Evolutionary conservation across 495 filamentous ascomycete species (phyloP).

Genomic region (Lichina pygmaea): DNA sequence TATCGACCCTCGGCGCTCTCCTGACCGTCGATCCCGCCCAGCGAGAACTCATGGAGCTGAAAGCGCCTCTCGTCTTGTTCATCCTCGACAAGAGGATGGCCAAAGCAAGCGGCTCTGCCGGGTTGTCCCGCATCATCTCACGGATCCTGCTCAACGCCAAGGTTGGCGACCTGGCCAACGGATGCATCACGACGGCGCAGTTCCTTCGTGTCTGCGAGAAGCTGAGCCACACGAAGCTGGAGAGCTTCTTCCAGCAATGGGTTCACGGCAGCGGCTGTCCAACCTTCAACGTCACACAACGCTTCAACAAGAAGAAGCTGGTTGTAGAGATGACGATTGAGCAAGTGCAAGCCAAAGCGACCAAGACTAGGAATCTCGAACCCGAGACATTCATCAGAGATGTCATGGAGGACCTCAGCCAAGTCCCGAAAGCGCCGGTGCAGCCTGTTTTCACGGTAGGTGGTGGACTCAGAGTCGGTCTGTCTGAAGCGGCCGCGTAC

Average conservation of each 20-base stretch:
- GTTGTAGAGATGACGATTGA: conserved; percentile 79
- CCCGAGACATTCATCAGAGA: conserved; percentile 57
- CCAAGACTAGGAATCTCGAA: conserved; percentile 21
- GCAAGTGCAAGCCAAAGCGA: conserved; percentile 40
- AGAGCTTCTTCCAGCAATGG: conserved; percentile 84
- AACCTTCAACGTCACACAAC: conserved; percentile 52
- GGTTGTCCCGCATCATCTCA: conserved; percentile 61
- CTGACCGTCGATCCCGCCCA: conserved; percentile 59
- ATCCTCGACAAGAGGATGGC: conserved; percentile 75
- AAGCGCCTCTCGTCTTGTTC: conserved; percentile 75
- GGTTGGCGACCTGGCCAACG: conserved; percentile 45
- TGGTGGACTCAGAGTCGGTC: neutral
- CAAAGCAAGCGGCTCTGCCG: conserved; percentile 61
- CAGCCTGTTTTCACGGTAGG: conserved; percentile 49
- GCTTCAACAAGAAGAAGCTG: conserved; percentile 93
- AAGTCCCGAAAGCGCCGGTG: conserved; percentile 38
- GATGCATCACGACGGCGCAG: conserved; percentile 38
- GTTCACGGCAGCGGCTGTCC: conserved; percentile 71
- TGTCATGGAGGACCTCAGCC: conserved; percentile 45
- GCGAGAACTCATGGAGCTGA: conserved; percentile 70
- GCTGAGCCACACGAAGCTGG: conserved; percentile 56
- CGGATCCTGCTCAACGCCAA: conserved; percentile 58
- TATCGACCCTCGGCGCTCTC: conserved; percentile 51
- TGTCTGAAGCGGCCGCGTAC: neutral
- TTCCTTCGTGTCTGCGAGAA: conserved; percentile 72